Evolutionary conservation across 768 basidiomycete species (phyloP).

Genomic region (Boletellus ananas): DNA sequence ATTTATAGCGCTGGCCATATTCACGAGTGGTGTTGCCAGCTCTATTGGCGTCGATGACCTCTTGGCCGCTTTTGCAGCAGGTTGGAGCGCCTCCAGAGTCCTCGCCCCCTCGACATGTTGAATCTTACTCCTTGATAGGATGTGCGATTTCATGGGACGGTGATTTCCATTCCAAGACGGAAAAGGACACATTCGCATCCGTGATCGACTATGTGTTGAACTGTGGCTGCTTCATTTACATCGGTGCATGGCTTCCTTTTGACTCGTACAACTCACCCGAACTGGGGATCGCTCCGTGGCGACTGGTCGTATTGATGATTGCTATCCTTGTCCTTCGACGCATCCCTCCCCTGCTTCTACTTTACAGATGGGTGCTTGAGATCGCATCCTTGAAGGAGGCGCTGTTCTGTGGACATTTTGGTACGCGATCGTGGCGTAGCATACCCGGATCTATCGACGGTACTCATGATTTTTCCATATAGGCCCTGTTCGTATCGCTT

Average conservation of each 20-base stretch:
- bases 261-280: constrained; percentile 49
- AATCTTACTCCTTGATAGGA: constrained; percentile 41
- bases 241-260: constrained; percentile 87
- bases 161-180: constrained; percentile 72
- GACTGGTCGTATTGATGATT: constrained; percentile 64
- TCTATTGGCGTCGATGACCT: constrained; percentile 85
- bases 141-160: constrained; percentile 92
- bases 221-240: constrained; percentile 77
- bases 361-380: constrained; percentile 87
- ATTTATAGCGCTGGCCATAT: constrained; percentile 66
- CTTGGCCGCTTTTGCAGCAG: constrained; percentile 83
- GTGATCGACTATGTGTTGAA: constrained; percentile 88
- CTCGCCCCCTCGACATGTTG: not conserved
- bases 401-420: constrained; percentile 89
- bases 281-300: constrained; percentile 65
- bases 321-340: constrained; percentile 71
- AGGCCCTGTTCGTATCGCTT: constrained; percentile 49
- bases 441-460: not conserved
- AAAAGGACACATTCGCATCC: constrained; percentile 83
- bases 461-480: constrained; percentile 6
- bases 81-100: constrained; percentile 30
- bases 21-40: constrained; percentile 75
- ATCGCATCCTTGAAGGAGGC: constrained; percentile 83
- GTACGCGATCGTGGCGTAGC: constrained; percentile 31
- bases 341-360: constrained; percentile 69